Evolutionary conservation across 495 filamentous ascomycete species (phyloP).

Genomic region (Neurospora tetrasperma): DNA sequence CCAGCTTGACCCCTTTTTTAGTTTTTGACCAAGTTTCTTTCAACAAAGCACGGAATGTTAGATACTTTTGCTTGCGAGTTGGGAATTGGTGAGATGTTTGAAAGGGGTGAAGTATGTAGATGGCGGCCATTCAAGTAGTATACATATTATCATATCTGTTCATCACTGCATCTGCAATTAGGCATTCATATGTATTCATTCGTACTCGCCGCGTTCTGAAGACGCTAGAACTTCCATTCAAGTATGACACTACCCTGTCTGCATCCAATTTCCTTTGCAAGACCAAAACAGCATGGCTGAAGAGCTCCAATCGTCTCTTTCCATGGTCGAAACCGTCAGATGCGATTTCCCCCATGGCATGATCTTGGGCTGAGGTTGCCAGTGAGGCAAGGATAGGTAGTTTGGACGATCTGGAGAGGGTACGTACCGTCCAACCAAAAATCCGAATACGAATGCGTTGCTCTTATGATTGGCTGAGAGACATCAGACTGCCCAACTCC

Average conservation of each 20-base stretch:
- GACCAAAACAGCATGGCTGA: not conserved
- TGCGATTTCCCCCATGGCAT: conserved; percentile 9
- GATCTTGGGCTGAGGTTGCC: conserved; percentile 6
- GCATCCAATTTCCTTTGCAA: not conserved
- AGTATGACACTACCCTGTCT: not conserved
- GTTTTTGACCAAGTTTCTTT: not conserved
- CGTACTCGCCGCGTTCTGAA: not conserved
- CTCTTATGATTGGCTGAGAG: conserved; percentile 14
- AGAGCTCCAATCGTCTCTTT: not conserved
- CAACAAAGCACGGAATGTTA: not conserved
- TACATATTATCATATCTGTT: not conserved
- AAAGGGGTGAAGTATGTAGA: not conserved
- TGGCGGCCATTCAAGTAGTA: not conserved
- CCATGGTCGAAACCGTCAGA: not conserved
- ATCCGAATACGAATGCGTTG: conserved; percentile 23
- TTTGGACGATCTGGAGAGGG: not conserved
- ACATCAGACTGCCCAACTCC: not conserved
- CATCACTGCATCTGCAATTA: not conserved
- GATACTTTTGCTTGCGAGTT: not conserved
- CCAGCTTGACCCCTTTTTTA: not conserved
- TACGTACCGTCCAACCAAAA: conserved; percentile 8
- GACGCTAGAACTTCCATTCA: not conserved
- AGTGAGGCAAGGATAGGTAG: not conserved
- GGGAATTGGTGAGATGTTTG: not conserved
- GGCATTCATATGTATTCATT: not conserved